These are phyloP conservation scores for Penicillium flavigenum DNA, from an alignment of 495 filamentous ascomycete species.

Conservation along the genomic window DNA sequence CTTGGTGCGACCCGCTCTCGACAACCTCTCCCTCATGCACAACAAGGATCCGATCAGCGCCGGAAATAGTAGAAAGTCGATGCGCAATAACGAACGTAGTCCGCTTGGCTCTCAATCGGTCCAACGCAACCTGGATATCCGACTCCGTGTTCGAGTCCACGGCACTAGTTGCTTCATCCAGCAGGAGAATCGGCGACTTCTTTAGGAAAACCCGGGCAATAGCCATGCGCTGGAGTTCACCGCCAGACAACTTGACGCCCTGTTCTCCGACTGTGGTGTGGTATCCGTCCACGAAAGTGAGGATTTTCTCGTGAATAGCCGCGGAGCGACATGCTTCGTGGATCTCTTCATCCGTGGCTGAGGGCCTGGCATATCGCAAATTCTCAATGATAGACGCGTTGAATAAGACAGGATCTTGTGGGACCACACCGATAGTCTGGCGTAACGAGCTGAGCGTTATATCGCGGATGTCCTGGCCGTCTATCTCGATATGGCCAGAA, in stretches of 20 bases:
- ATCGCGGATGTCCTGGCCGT: conserved; percentile 70
- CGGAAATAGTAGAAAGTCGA: conserved; percentile 77
- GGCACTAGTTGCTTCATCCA: conserved; percentile 59
- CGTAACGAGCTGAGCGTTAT: conserved; percentile 66
- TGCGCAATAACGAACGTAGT: conserved; percentile 52
- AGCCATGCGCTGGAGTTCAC: conserved; percentile 73
- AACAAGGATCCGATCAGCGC: conserved; percentile 84
- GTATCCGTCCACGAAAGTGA: conserved; percentile 63
- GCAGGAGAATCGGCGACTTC: conserved; percentile 50
- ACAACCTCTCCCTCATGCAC: conserved; percentile 73
- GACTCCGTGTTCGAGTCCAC: conserved; percentile 56
- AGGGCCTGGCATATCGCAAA: conserved; percentile 63
- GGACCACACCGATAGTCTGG: conserved; percentile 68
- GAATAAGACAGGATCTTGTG: conserved; percentile 65
- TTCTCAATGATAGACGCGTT: conserved; percentile 75
- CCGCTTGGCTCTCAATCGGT: conserved; percentile 25
- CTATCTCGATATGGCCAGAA: conserved; percentile 64
- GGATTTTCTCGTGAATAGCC: conserved; percentile 66
- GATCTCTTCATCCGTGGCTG: conserved; percentile 62
- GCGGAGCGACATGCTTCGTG: conserved; percentile 69
- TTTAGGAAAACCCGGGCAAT: conserved; percentile 63
- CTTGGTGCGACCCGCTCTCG: conserved; percentile 68
- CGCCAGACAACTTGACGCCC: conserved; percentile 69
- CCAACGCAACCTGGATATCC: conserved; percentile 49
- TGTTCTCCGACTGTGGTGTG: conserved; percentile 60